Evolutionary conservation across 2,329 filamentous ascomycete genomes (phyloP).

Genomic region (Sporothrix pseudoabietina): DNA sequence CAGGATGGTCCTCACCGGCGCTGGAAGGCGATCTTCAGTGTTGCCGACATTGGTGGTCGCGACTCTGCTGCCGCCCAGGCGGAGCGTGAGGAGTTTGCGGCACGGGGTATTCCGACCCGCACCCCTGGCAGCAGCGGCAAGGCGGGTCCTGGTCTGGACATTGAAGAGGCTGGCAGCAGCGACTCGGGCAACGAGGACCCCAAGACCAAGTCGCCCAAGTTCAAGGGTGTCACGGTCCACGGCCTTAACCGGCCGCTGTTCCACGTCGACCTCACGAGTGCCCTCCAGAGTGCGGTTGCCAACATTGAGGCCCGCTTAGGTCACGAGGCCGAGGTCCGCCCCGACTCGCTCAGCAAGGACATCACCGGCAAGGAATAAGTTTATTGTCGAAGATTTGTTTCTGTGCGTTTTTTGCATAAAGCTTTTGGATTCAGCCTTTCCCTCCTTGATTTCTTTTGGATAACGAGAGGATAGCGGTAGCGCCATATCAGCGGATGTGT

Average conservation of each 20-base stretch:
- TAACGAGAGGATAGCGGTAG: not conserved
- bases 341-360: slow-evolving; percentile 22
- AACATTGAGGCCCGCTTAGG: slow-evolving; percentile 66
- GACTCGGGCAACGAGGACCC: slow-evolving; percentile 44
- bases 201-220: slow-evolving; percentile 34
- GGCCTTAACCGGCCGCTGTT: slow-evolving; percentile 90
- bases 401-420: not conserved
- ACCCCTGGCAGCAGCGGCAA: slow-evolving; percentile 31
- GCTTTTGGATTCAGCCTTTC: not conserved
- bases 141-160: slow-evolving; percentile 32
- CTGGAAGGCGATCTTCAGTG: slow-evolving; percentile 95
- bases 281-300: slow-evolving; percentile 81
- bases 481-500: slow-evolving; percentile 12
- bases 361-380: slow-evolving; percentile 22
- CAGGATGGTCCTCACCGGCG: slow-evolving; percentile 59
- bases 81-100: slow-evolving; percentile 64
- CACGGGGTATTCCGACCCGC: slow-evolving; percentile 37
- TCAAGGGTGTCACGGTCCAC: slow-evolving; percentile 64
- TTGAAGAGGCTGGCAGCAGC: slow-evolving; percentile 37
- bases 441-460: not conserved
- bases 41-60: slow-evolving; percentile 77
- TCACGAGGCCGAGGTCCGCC: slow-evolving; percentile 29
- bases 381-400: not conserved
- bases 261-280: slow-evolving; percentile 88
- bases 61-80: slow-evolving; percentile 70